These are phyloP conservation scores for Coniosporium tulheliwenetii DNA, from an alignment of 2,329 filamentous ascomycete genomes.

Conservation along the genomic window DNA sequence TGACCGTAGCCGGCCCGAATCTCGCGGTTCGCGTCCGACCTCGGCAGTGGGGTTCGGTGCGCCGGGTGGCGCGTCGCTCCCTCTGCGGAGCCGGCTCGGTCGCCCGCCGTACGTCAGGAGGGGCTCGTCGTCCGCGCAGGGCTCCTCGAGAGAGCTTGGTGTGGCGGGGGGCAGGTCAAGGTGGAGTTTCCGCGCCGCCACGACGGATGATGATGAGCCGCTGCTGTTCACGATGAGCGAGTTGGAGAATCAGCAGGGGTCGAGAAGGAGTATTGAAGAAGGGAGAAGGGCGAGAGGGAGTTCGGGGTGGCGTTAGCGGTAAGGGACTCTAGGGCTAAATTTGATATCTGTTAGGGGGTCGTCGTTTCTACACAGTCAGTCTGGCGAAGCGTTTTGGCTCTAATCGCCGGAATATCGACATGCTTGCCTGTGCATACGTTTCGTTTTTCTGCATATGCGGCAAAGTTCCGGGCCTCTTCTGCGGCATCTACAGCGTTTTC, in stretches of 20 bases:
- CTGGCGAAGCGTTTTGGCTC: too few species aligned
- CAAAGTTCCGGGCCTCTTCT: too few species aligned
- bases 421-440: too few species aligned
- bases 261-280: neutral
- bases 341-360: too few species aligned
- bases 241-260: slow-evolving; percentile 25
- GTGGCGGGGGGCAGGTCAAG: slow-evolving; percentile 22
- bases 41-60: too few species aligned
- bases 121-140: neutral
- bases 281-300: neutral
- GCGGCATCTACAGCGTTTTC: too few species aligned
- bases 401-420: too few species aligned
- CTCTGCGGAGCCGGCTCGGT: neutral
- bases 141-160: slow-evolving; percentile 1
- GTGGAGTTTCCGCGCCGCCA: slow-evolving; percentile 23
- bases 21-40: neutral
- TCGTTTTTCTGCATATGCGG: too few species aligned
- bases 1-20: neutral
- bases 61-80: neutral
- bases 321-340: too few species aligned
- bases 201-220: slow-evolving; percentile 47
- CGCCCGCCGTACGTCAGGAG: neutral
- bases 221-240: slow-evolving; percentile 61
- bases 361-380: too few species aligned
- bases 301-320: neutral